These are phyloP conservation scores for Crithidia expoeki DNA, from an alignment of 208 protist genomes.

Conservation along the genomic window DNA sequence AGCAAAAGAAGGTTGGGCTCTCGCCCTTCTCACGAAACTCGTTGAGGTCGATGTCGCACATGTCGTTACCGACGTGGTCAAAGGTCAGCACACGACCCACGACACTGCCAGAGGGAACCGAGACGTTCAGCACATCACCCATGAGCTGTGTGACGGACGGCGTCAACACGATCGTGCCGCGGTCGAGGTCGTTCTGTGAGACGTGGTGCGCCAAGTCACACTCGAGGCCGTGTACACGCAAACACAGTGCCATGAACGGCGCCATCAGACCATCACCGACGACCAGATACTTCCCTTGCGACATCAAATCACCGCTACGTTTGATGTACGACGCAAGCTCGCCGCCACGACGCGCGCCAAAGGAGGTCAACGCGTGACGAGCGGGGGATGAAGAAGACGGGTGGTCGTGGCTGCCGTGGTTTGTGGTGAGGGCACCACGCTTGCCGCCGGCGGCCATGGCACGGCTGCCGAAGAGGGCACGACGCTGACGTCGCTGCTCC, in stretches of 20 bases:
- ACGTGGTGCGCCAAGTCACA: constrained; percentile 86
- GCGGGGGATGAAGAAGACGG: neutral
- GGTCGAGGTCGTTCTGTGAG: constrained; percentile 73
- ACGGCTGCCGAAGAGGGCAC: constrained; percentile 80
- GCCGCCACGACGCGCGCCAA: constrained; percentile 60
- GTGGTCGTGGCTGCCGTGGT: constrained; percentile 5
- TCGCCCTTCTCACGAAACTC: constrained; percentile 93
- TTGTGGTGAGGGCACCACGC: constrained; percentile 25
- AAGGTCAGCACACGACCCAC: constrained; percentile 89
- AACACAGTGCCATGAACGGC: constrained; percentile 92
- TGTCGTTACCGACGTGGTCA: constrained; percentile 92
- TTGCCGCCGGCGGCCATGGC: constrained; percentile 78
- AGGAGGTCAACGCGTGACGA: constrained; percentile 56
- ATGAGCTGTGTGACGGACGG: constrained; percentile 92
- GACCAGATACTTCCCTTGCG: constrained; percentile 84
- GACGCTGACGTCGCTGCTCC: constrained; percentile 41
- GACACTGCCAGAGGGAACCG: constrained; percentile 89
- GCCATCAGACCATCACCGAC: constrained; percentile 91
- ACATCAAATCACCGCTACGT: constrained; percentile 47
- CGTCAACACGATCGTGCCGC: constrained; percentile 88
- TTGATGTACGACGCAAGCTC: constrained; percentile 58
- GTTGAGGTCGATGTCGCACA: constrained; percentile 93
- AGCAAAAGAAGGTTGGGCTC: constrained; percentile 94
- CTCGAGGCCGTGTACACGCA: constrained; percentile 87
- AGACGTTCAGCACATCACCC: constrained; percentile 91